Base-by-base conservation (phyloP, 1,284 basidiomycete species). In the Apiotrichum gamsii region DNA sequence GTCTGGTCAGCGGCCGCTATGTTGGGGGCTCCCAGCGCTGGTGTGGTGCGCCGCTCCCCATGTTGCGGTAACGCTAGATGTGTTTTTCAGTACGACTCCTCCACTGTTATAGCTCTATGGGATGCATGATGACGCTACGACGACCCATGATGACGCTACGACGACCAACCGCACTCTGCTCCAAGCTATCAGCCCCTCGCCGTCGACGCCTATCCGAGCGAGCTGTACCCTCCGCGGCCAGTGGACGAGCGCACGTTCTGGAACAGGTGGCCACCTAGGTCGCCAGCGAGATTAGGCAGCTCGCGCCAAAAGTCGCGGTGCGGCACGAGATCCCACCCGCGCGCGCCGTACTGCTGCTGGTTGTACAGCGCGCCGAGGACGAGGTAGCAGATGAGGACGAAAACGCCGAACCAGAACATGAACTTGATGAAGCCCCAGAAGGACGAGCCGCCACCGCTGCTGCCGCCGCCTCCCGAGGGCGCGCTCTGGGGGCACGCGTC, bases 241-340 rank as follows among this genome's bases (percentile, higher is more conserved):
- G 60, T 54, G 9, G 51, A 32, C 20, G 59, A 61, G 25, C 70
- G 50, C 14, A 71, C 47, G 18, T 61, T 63, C 11, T 61, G 50
- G 8, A 67, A 57, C 3, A 73, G 29, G 47, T 72, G 71, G 3
- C 55, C 47, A 20, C 62, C 59, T 4, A 74, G 59, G 49, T 73
- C 70, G n/a, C 51, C 42, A 8, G 63, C 29, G 23, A 72, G 52
- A 5, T 51, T 46, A 5, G 72, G 72, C 18, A 73, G 51, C 38
- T 73, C 72, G 28, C 65, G 55, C 72, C 72, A 74, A 56, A 74
- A 74, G 48, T 72, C 69, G 30, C 69, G 65, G 52, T 74, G 72
- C 1, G 72, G 72, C 10, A 74, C 48, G 4, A 72, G 64, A 39
- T 74, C 72, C 63, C 67, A 65, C 4, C 72, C 72, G 49, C 57